These are phyloP conservation scores for Microdochium trichocladiopsis DNA, from an alignment of 2,329 filamentous ascomycete species.

Conservation along the genomic window DNA sequence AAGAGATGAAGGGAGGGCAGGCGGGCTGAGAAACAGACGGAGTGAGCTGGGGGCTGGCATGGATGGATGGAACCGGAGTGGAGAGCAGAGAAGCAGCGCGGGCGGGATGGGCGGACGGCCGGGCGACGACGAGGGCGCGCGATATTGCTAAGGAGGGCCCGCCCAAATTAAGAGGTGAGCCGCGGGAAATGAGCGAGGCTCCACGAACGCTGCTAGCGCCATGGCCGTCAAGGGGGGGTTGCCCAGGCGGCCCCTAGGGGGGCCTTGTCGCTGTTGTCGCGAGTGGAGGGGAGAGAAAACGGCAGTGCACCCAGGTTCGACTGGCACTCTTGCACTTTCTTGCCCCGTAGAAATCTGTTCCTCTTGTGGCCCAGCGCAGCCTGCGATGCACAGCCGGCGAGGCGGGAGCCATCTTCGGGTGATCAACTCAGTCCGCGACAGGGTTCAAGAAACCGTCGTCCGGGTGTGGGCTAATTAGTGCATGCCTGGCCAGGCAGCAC, in stretches of 20 bases:
- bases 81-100: background rate
- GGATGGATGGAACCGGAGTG: too few relatives aligned
- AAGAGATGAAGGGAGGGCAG: background rate
- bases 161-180: background rate
- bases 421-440: too few relatives aligned
- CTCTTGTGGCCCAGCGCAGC: too few relatives aligned
- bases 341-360: conserved; percentile 2
- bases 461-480: too few relatives aligned
- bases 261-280: background rate
- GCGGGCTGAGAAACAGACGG: background rate
- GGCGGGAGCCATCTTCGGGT: too few relatives aligned
- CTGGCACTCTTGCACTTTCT: too few relatives aligned
- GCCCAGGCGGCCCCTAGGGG: background rate
- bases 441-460: too few relatives aligned
- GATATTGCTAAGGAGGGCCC: background rate
- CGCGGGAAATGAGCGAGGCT: background rate
- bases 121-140: background rate
- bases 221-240: background rate
- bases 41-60: background rate
- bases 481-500: too few relatives aligned
- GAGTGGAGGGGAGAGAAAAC: background rate
- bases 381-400: too few relatives aligned
- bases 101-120: background rate
- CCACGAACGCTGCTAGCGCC: background rate
- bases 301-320: conserved; percentile 4